Percentiles rank a stretch among this genome's conserved stretches.
Evolutionary conservation across 805 yeast genomes (phyloP).

Genomic region (Ogataea corticis): DNA sequence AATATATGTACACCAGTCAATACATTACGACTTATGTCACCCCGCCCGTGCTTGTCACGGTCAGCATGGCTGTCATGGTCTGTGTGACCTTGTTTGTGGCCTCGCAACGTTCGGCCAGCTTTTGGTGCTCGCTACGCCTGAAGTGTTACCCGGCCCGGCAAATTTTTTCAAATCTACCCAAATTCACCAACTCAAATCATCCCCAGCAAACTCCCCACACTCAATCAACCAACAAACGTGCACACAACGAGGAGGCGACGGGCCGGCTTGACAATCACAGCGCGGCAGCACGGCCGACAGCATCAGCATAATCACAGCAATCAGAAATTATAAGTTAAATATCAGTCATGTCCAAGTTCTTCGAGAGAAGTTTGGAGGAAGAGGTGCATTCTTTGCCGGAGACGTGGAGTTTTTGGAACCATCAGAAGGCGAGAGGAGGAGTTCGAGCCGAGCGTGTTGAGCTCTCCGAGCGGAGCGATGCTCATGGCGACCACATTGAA

Average conservation of each 20-base stretch:
- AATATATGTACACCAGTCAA: not conserved
- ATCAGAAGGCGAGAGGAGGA: constrained; percentile 14
- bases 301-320: not conserved
- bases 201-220: too few relatives aligned
- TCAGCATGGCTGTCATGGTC: too few relatives aligned
- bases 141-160: not conserved
- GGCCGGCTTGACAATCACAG: not conserved
- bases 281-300: not conserved
- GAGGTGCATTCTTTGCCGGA: constrained; percentile 12
- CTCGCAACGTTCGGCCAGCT: not conserved
- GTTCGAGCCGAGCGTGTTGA: not conserved
- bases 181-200: too few relatives aligned
- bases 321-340: not conserved
- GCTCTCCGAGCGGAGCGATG: too few relatives aligned
- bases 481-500: too few relatives aligned
- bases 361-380: constrained; percentile 7
- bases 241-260: too few relatives aligned
- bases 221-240: too few relatives aligned
- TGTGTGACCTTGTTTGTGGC: too few relatives aligned
- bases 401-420: constrained; percentile 23
- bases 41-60: too few relatives aligned
- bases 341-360: constrained; percentile 18
- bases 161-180: too few relatives aligned
- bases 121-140: not conserved
- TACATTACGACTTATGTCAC: not conserved